Percentiles rank a stretch among this genome's conserved stretches.
These are phyloP conservation scores for Diophrys sp. DNA, from an alignment of 73 alveolate genomes.

Conservation along the genomic window DNA sequence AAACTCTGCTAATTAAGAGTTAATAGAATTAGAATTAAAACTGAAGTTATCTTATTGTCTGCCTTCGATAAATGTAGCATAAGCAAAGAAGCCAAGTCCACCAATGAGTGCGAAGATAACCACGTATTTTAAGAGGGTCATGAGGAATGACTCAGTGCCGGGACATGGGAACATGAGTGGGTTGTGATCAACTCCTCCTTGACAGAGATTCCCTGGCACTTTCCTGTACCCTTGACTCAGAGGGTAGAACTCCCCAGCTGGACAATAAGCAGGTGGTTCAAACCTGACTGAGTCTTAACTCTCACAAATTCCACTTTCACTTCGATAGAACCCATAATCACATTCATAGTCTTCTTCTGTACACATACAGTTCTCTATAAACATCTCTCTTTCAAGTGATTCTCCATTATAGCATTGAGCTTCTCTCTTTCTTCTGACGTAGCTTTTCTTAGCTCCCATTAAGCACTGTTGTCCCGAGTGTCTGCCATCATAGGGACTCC, in stretches of 20 bases:
- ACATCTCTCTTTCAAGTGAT: constrained; percentile 68
- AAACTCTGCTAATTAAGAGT: neutral
- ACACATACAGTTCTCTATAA: constrained; percentile 69
- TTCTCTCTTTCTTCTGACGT: constrained; percentile 79
- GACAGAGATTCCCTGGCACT: constrained; percentile 87
- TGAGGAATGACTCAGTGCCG: neutral
- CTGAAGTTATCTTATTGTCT: neutral
- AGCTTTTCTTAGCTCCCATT: constrained; percentile 69
- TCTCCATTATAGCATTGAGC: constrained; percentile 84
- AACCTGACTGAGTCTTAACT: neutral
- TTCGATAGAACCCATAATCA: constrained; percentile 75
- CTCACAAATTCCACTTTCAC: constrained; percentile 48
- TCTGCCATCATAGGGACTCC: constrained; percentile 89
- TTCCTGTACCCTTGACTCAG: constrained; percentile 82
- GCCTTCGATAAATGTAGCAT: neutral
- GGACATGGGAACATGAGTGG: constrained; percentile 68
- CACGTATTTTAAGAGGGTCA: neutral
- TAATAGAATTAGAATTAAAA: neutral
- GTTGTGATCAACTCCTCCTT: constrained; percentile 75
- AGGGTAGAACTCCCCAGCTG: constrained; percentile 40
- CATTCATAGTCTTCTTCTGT: constrained; percentile 87
- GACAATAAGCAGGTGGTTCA: constrained; percentile 18
- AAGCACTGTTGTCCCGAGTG: constrained; percentile 64
- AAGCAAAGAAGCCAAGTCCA: neutral
- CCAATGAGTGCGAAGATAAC: neutral